Base-by-base conservation (phyloP, 345 rosid genomes). In the Balakata baccata region DNA sequence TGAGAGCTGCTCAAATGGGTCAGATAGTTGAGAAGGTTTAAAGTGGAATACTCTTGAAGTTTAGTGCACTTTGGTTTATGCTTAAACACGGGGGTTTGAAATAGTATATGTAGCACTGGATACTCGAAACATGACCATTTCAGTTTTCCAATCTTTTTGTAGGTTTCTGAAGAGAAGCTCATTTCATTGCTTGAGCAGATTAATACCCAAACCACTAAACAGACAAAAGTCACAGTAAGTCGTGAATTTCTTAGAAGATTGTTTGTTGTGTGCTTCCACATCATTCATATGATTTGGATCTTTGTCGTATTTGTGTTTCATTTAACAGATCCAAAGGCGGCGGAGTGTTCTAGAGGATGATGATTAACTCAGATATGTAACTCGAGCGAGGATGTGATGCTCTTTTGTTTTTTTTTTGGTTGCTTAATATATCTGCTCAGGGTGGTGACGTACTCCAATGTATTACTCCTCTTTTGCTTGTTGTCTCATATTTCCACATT, bases 121-220 rank as follows among this genome's bases (percentile, higher is more conserved):
- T 9, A 25, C 61, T 18, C 46, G 23, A 39, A 39, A 38, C 46
- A 57, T 38, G 14, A 51, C 64, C 20, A 10, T 64, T 29, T 29
- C 34, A 2, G 34, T 23, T 38, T 25, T 13, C 37, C 18, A 61
- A 37, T 60, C 22, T 65, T 4, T 61, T 49, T 72, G 51, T 68
- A 94, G 98, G 98, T 94, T 69, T 88, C 93, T 38, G 98, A 94
- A 81, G 97, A 92, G 84, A 84, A 85, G 82, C 97, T 94, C 66
- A 94, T 92, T 75, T 72, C 97, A 39, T 75, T 94, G 68, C 86
- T 94, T 79, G 97, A 94, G 78, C 98, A 94, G 80, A 89, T 94
- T 49, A 94, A 94, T 87, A 94, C 87, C 78, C 97, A 94, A 80
- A 90, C 97, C 67, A 68, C 86, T 46, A 94, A 89, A 74, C 97